A percentile compares a stretch with the other conserved stretches of the same genome.
phyloP scores from a whole-genome alignment of 495 filamentous ascomycete genomes.

The Aspergillus biplanus region DNA sequence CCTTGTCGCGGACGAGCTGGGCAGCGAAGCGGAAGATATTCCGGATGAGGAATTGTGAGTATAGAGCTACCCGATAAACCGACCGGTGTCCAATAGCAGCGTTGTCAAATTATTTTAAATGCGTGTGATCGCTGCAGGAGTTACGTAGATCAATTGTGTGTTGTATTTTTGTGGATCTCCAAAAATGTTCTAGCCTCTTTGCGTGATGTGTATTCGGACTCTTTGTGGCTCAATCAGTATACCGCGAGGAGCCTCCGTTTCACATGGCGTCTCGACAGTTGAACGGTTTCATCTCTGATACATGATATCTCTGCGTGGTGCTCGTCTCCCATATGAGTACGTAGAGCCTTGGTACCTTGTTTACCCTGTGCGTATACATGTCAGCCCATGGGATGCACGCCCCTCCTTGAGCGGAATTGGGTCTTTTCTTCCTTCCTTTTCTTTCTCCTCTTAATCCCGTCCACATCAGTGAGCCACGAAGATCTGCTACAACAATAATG shows the following conservation, averaged over 20 bases:
- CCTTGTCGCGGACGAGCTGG: conserved; percentile 43
- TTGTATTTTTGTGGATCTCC: neutral
- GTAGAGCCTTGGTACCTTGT: neutral
- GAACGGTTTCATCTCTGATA: neutral
- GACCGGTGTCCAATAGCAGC: neutral
- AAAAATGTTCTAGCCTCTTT: neutral
- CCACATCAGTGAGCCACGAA: neutral
- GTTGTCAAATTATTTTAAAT: neutral
- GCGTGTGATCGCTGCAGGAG: neutral
- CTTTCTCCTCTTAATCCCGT: no score
- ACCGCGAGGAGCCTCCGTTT: neutral
- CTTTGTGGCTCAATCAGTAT: neutral
- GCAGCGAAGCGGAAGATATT: conserved; percentile 45
- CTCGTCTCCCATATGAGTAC: neutral
- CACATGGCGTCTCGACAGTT: neutral
- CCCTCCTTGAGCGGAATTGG: no score
- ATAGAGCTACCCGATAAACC: neutral
- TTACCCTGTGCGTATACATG: no score
- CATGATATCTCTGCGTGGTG: neutral
- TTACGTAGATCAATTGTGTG: conserved; percentile 1
- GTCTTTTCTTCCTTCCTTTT: no score
- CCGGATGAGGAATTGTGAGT: conserved; percentile 34
- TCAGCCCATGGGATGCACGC: no score
- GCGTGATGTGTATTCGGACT: neutral
- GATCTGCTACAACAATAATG: conserved; percentile 13